These are phyloP conservation scores for Zasmidium cellare DNA, from an alignment of 2,329 filamentous ascomycete genomes.

Conservation along the genomic window DNA sequence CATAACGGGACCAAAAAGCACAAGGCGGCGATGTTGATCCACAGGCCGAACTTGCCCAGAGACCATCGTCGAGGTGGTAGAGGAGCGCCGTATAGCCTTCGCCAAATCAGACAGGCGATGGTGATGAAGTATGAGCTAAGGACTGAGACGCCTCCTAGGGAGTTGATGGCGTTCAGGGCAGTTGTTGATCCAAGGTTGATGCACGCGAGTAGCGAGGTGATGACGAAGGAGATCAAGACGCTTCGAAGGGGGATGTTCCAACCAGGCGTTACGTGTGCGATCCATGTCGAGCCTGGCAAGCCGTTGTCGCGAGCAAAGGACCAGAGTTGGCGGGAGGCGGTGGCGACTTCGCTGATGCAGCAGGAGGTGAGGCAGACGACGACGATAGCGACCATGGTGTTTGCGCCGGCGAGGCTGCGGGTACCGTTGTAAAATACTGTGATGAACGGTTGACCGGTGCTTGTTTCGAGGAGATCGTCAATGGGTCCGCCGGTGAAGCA, in stretches of 20 bases:
- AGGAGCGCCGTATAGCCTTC: conserved; percentile 35
- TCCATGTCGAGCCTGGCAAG: conserved; percentile 6
- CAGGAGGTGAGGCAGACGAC: conserved; percentile 36
- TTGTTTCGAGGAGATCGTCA: conserved; percentile 28
- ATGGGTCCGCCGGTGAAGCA: conserved; percentile 37
- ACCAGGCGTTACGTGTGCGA: conserved; percentile 12
- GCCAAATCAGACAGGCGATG: conserved; percentile 38
- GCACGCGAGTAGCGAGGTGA: conserved; percentile 9
- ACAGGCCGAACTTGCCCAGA: conserved; percentile 41
- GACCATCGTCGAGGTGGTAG: conserved; percentile 40
- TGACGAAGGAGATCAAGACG: conserved; percentile 7
- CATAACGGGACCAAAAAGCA: conserved; percentile 15
- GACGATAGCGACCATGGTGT: conserved; percentile 33
- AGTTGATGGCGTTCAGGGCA: conserved; percentile 45
- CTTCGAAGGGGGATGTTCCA: conserved; percentile 15
- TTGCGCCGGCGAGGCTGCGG: conserved; percentile 28
- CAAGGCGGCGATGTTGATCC: conserved; percentile 38
- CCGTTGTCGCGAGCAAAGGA: conserved; percentile 15
- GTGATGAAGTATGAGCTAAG: conserved; percentile 43
- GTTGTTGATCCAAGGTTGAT: conserved; percentile 40
- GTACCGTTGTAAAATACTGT: conserved; percentile 39
- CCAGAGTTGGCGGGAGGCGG: conserved; percentile 41
- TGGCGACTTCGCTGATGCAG: conserved; percentile 38
- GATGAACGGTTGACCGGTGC: conserved; percentile 31
- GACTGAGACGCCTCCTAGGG: conserved; percentile 39